phyloP scores from a whole-genome alignment of 257 asterid genomes.

The Cinchona pubescens region DNA sequence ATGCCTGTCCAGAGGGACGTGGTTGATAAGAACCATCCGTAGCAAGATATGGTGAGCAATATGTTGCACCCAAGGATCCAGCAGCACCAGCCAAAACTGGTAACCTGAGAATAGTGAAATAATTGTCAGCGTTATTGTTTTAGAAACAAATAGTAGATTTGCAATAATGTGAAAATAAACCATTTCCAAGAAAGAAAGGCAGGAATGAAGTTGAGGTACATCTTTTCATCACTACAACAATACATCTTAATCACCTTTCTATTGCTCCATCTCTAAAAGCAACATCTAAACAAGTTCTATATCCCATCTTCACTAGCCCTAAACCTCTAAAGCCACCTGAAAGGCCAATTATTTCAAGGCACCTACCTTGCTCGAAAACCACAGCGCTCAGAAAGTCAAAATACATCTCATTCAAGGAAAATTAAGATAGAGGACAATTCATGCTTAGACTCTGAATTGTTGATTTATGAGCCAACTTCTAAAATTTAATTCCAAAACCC shows the following conservation, averaged over 20 bases:
- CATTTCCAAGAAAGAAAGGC: neutral
- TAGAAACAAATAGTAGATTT: neutral
- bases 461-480: no score
- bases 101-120: conserved; percentile 49
- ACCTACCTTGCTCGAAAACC: neutral
- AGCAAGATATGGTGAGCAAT: conserved; percentile 69
- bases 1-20: conserved; percentile 61
- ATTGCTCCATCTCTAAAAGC: neutral
- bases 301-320: neutral
- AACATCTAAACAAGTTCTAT: neutral
- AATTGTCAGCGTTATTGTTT: neutral
- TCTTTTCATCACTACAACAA: neutral
- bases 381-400: neutral
- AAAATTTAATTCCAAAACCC: no score
- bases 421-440: neutral
- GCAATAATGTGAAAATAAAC: neutral
- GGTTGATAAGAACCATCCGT: conserved; percentile 76
- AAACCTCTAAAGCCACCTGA: neutral
- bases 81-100: conserved; percentile 95
- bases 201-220: neutral
- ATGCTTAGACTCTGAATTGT: neutral
- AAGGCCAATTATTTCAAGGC: neutral
- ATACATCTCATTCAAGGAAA: neutral
- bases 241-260: neutral
- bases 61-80: conserved; percentile 79